Evolutionary conservation across 1,139 yeast genomes (phyloP).

Genomic region (Scheffersomyces segobiensis): DNA sequence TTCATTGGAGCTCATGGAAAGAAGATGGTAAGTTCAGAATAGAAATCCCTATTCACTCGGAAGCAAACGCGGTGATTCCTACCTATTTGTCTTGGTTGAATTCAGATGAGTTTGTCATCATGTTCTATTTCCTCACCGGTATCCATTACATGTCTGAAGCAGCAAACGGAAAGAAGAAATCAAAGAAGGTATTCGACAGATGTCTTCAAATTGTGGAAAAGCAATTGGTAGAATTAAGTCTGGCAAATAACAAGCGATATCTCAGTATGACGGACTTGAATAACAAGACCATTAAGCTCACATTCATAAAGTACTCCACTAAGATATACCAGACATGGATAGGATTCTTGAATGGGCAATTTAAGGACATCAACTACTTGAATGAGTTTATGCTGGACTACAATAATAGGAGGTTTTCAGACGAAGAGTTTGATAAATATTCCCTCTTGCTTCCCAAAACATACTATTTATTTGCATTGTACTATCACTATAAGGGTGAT

Average conservation of each 20-base stretch:
- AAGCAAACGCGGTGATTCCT: neutral
- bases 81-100: constrained; percentile 36
- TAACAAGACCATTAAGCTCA: constrained; percentile 19
- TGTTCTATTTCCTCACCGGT: constrained; percentile 43
- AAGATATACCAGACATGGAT: constrained; percentile 35
- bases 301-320: constrained; percentile 25
- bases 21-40: constrained; percentile 24
- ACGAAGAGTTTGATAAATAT: constrained; percentile 33
- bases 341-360: constrained; percentile 30
- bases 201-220: constrained; percentile 34
- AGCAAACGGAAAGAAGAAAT: constrained; percentile 29
- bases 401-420: constrained; percentile 28
- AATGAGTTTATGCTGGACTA: constrained; percentile 34
- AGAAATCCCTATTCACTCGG: constrained; percentile 2
- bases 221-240: constrained; percentile 21
- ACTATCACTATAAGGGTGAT: constrained; percentile 37
- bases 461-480: constrained; percentile 38
- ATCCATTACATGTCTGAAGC: constrained; percentile 33
- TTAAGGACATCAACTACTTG: constrained; percentile 23
- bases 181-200: constrained; percentile 34
- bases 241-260: constrained; percentile 8
- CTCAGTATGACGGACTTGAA: constrained; percentile 20
- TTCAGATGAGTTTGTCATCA: constrained; percentile 40
- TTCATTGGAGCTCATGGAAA: constrained; percentile 25
- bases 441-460: constrained; percentile 34